phyloP scores from a whole-genome alignment of 2,329 filamentous ascomycete genomes.

The Aspergillus puulaauensis region DNA sequence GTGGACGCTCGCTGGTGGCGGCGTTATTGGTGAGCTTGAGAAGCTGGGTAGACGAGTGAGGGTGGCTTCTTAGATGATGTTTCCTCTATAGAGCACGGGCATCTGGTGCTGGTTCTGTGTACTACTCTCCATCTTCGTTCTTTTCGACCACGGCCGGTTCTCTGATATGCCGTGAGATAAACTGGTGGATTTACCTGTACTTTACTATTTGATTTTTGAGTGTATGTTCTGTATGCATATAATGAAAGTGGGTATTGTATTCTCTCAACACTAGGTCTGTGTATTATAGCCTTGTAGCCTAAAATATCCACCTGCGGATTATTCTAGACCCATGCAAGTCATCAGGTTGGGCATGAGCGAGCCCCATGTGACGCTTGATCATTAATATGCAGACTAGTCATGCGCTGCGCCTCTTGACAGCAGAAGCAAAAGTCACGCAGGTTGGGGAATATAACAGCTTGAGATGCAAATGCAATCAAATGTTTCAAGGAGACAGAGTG shows the following conservation, averaged over 20 bases:
- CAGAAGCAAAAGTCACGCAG: not conserved
- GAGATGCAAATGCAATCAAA: not conserved
- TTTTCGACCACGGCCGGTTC: not conserved
- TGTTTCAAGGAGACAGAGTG: not conserved
- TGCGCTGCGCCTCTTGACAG: not conserved
- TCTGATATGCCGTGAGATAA: conserved; percentile 14
- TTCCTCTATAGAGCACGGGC: not conserved
- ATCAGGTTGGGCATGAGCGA: not conserved
- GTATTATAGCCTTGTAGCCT: no score
- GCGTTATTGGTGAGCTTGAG: conserved; percentile 84
- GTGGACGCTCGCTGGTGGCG: conserved; percentile 79
- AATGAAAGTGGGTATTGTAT: conserved; percentile 25
- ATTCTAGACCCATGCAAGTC: not conserved
- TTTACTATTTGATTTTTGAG: conserved; percentile 28
- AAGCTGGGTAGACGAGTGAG: conserved; percentile 55
- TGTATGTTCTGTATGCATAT: conserved; percentile 35
- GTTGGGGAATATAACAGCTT: not conserved
- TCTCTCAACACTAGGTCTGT: not conserved
- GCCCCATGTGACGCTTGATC: not conserved
- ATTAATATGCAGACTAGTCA: not conserved
- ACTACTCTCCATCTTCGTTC: not conserved
- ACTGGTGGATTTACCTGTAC: conserved; percentile 30
- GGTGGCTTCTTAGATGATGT: conserved; percentile 23
- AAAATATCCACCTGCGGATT: not conserved
- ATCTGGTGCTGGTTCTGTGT: not conserved